Evolutionary conservation across 1,284 basidiomycete genomes (phyloP).

Genomic region (Irpex rosettiformis): DNA sequence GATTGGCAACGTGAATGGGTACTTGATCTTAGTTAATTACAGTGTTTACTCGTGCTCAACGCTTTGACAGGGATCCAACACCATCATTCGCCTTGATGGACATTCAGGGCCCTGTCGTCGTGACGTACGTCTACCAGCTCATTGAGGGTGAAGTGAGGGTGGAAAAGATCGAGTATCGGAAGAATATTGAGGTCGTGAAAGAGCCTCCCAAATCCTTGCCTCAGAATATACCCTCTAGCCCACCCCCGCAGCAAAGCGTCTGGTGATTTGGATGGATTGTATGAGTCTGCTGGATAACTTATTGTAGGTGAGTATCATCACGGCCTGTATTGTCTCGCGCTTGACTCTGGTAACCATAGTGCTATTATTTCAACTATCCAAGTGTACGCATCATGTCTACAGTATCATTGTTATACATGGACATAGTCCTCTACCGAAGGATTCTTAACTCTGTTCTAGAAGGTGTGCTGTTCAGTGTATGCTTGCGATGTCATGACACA

Average conservation of each 20-base stretch:
- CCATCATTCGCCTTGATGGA: slow-evolving; percentile 94
- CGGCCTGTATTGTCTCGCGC: too few relatives aligned
- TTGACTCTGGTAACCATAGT: too few relatives aligned
- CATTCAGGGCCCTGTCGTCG: slow-evolving; percentile 90
- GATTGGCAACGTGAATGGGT: slow-evolving; percentile 76
- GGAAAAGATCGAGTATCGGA: slow-evolving; percentile 82
- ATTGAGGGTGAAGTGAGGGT: slow-evolving; percentile 90
- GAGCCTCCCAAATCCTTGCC: slow-evolving; percentile 35
- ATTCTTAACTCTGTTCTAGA: too few relatives aligned
- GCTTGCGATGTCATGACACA: too few relatives aligned
- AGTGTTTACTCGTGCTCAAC: not conserved
- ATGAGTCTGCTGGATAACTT: not conserved
- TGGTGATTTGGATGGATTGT: slow-evolving; percentile 24
- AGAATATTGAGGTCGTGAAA: slow-evolving; percentile 50
- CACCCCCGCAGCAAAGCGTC: slow-evolving; percentile 29
- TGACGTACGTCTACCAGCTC: slow-evolving; percentile 94
- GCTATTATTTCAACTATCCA: too few relatives aligned
- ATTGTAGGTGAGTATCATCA: not conserved
- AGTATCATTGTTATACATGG: too few relatives aligned
- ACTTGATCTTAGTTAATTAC: slow-evolving; percentile 17
- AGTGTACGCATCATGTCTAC: too few relatives aligned
- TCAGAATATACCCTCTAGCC: slow-evolving; percentile 44
- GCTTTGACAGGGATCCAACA: slow-evolving; percentile 48
- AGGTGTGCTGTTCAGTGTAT: too few relatives aligned
- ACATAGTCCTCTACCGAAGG: too few relatives aligned